Evolutionary conservation across 257 asterid species (phyloP).

Genomic region (Solanum tacnaense): DNA sequence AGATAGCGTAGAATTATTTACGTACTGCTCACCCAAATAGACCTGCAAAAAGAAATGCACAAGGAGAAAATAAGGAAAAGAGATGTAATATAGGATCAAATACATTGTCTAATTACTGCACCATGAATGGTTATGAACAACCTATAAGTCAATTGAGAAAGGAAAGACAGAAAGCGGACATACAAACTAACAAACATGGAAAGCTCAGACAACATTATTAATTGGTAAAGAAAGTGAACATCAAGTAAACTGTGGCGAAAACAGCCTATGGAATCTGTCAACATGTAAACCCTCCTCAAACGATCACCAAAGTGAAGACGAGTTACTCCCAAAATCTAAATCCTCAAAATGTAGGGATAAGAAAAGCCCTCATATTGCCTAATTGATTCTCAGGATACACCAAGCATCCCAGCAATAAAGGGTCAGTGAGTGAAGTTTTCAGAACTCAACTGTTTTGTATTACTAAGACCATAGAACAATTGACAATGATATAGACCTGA

Average conservation of each 20-base stretch:
- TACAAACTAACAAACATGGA: background rate
- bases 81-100: background rate
- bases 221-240: background rate
- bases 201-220: background rate
- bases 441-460: background rate
- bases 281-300: background rate
- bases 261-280: background rate
- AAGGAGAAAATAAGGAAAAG: background rate
- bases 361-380: background rate
- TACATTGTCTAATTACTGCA: background rate
- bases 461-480: background rate
- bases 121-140: background rate
- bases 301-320: background rate
- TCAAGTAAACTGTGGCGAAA: background rate
- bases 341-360: background rate
- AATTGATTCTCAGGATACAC: background rate
- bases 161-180: background rate
- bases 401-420: background rate
- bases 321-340: background rate
- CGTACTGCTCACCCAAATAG: slow-evolving; percentile 88
- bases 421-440: background rate
- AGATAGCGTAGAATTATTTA: slow-evolving; percentile 76
- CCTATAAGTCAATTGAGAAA: background rate
- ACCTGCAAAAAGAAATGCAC: slow-evolving; percentile 47
- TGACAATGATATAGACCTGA: background rate